A percentile compares a stretch with the other conserved stretches of the same genome.
phyloP scores from a whole-genome alignment of 257 asterid genomes.

The Plantago elongata region DNA sequence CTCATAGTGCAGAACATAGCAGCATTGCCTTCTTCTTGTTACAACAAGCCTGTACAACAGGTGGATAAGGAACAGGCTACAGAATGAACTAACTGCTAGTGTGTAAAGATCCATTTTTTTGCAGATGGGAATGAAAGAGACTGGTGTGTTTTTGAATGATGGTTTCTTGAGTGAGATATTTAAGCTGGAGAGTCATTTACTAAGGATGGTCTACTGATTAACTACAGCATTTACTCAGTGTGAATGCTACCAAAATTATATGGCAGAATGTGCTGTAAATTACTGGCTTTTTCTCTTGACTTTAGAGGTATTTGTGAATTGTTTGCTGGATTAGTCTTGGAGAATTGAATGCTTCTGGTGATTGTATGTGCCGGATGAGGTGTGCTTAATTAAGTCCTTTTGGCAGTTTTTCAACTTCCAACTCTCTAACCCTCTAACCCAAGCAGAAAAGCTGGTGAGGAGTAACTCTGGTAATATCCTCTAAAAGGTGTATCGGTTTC shows the following conservation, averaged over 20 bases:
- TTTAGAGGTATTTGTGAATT: not conserved
- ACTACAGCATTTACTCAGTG: not conserved
- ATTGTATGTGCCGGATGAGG: constrained; percentile 5
- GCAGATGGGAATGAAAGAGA: not conserved
- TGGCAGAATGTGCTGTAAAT: not conserved
- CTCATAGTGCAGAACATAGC: constrained; percentile 32
- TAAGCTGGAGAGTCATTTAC: not conserved
- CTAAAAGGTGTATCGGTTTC: not conserved
- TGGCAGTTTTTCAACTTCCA: constrained; percentile 26
- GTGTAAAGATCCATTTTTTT: constrained; percentile 18
- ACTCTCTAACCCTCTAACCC: constrained; percentile 18
- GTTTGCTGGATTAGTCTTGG: not conserved
- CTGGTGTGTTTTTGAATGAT: not conserved
- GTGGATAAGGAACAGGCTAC: constrained; percentile 11
- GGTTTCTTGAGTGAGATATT: not conserved
- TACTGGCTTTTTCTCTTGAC: not conserved
- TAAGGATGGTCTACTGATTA: not conserved
- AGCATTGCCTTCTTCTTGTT: constrained; percentile 13
- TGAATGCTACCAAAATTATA: not conserved
- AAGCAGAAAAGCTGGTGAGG: not conserved
- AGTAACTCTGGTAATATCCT: no score
- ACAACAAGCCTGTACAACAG: constrained; percentile 14
- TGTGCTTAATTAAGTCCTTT: constrained; percentile 3
- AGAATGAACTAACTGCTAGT: constrained; percentile 7
- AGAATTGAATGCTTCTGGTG: constrained; percentile 7